Percentiles rank a stretch among this genome's conserved stretches.
phyloP scores from a whole-genome alignment of 441 rosid species.

The Gossypium aridum region DNA sequence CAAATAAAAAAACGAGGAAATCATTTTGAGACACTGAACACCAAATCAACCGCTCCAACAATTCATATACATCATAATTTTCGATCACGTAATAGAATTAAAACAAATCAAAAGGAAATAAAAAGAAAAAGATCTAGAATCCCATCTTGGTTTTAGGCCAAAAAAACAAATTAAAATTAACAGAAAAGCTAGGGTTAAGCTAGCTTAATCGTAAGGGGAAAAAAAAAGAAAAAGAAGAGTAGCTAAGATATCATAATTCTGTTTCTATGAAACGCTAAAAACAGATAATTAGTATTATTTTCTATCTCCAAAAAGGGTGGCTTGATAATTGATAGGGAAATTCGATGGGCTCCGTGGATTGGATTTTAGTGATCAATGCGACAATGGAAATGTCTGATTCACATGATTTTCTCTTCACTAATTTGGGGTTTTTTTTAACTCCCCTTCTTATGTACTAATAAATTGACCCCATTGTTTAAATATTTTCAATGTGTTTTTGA shows the following conservation, averaged over 20 bases:
- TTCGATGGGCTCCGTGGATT: not conserved
- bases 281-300: not conserved
- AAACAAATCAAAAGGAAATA: not conserved
- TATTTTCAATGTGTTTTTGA: not conserved
- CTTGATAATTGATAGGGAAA: not conserved
- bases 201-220: not conserved
- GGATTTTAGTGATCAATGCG: constrained; percentile 1
- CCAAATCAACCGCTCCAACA: constrained; percentile 24
- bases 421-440: not conserved
- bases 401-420: not conserved
- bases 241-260: constrained; percentile 5
- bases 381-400: not conserved
- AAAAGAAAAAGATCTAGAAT: constrained; percentile 20
- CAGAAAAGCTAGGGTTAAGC: constrained; percentile 17
- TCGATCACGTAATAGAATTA: not conserved
- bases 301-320: constrained; percentile 7
- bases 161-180: not conserved
- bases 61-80: constrained; percentile 7
- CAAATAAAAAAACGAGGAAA: not conserved
- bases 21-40: constrained; percentile 1
- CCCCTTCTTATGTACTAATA: not conserved
- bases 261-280: not conserved
- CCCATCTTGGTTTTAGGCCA: not conserved
- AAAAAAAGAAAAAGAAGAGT: not conserved
- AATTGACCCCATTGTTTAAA: not conserved